phyloP scores from a whole-genome alignment of 768 basidiomycete species.

The Hirschioporus abietinus region DNA sequence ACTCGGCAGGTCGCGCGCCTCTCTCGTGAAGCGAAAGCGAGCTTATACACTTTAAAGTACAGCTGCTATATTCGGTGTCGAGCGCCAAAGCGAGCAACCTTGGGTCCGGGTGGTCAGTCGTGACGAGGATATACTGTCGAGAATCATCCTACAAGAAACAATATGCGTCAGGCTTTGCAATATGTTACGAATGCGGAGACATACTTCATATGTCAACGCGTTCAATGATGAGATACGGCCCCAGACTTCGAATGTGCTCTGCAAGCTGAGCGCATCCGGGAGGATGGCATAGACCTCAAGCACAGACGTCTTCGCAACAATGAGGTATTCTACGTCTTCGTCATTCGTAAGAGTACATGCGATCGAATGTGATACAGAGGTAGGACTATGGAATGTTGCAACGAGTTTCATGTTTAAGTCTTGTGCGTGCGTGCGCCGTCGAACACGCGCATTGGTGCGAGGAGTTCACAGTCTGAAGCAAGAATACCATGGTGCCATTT shows the following conservation, averaged over 20 bases:
- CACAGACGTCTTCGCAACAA: constrained; percentile 60
- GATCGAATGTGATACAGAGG: constrained; percentile 63
- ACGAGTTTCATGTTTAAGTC: constrained; percentile 44
- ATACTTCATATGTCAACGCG: constrained; percentile 49
- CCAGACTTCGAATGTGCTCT: constrained; percentile 62
- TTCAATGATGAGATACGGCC: constrained; percentile 57
- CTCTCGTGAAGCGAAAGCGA: constrained; percentile 52
- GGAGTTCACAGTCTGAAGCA: too few relatives aligned
- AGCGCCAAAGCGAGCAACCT: constrained; percentile 62
- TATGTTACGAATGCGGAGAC: constrained; percentile 16
- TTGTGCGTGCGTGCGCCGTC: too few relatives aligned
- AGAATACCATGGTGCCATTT: background rate
- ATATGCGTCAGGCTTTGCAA: background rate
- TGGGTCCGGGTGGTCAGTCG: constrained; percentile 75
- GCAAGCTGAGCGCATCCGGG: constrained; percentile 52
- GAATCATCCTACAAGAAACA: constrained; percentile 18
- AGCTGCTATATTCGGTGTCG: constrained; percentile 14
- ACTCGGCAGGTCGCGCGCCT: constrained; percentile 58
- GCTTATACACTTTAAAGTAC: constrained; percentile 26
- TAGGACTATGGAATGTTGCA: constrained; percentile 71
- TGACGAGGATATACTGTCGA: constrained; percentile 52
- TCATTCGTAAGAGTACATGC: constrained; percentile 58
- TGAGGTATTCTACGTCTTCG: constrained; percentile 51
- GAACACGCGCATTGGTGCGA: background rate
- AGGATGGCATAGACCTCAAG: constrained; percentile 66